A percentile compares a stretch with the other conserved stretches of the same genome.
These are phyloP conservation scores for Suillus alpinus DNA, from an alignment of 768 basidiomycete species.

Conservation along the genomic window DNA sequence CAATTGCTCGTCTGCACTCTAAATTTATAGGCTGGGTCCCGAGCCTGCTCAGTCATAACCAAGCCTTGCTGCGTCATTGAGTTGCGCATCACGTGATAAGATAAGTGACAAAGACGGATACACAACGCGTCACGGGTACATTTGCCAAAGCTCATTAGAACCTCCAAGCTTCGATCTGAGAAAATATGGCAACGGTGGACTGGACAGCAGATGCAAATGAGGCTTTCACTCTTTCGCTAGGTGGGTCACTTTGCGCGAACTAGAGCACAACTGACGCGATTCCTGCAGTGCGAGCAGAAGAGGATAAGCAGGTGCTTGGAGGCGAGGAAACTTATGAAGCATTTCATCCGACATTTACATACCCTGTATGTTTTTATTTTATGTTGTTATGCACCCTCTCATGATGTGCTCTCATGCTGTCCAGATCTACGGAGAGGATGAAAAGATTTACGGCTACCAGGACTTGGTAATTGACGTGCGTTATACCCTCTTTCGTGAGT, in stretches of 20 bases:
- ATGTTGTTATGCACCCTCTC: neutral
- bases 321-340: constrained; percentile 58
- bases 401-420: neutral
- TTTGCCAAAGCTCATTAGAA: neutral
- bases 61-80: neutral
- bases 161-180: neutral
- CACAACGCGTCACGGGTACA: constrained; percentile 24
- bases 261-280: constrained; percentile 1
- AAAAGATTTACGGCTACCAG: constrained; percentile 93
- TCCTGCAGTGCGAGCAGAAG: constrained; percentile 60
- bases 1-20: neutral
- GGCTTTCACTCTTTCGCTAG: constrained; percentile 70
- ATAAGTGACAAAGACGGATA: constrained; percentile 17
- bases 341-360: constrained; percentile 90
- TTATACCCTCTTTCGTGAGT: constrained; percentile 7
- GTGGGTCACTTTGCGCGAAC: constrained; percentile 36
- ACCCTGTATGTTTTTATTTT: constrained; percentile 59
- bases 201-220: constrained; percentile 84
- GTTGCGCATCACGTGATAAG: neutral
- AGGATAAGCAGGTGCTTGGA: constrained; percentile 57
- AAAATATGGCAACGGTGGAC: constrained; percentile 32
- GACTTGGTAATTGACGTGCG: constrained; percentile 81
- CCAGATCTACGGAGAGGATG: constrained; percentile 93
- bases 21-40: neutral
- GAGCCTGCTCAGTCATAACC: neutral